phyloP scores from a whole-genome alignment of 2,329 filamentous ascomycete genomes.

The Didymellaceae sp. region DNA sequence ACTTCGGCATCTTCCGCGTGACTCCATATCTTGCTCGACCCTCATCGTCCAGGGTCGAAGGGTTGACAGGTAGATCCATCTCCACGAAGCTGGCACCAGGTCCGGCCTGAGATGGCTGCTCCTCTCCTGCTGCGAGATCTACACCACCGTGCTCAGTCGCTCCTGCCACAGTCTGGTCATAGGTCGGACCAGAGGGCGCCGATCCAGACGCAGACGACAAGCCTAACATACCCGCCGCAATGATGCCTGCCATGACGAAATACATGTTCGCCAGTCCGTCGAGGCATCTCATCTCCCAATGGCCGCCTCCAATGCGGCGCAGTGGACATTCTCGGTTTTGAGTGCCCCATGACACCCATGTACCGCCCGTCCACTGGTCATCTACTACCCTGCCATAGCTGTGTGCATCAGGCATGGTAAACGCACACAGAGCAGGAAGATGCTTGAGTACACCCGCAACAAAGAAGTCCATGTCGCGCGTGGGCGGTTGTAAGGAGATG shows the following conservation, averaged over 20 bases:
- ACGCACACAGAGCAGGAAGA: conserved; percentile 70
- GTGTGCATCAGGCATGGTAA: conserved; percentile 68
- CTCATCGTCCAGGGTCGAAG: conserved; percentile 30
- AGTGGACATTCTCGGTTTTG: conserved; percentile 81
- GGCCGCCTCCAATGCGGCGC: conserved; percentile 67
- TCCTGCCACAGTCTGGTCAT: conserved; percentile 1
- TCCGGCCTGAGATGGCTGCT: neutral
- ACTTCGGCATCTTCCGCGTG: conserved; percentile 59
- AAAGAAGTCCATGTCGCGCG: conserved; percentile 68
- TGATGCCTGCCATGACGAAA: conserved; percentile 67
- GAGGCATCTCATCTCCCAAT: conserved; percentile 81
- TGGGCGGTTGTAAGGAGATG: conserved; percentile 65
- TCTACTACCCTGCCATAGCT: conserved; percentile 74
- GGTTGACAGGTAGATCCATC: conserved; percentile 48
- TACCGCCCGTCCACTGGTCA: conserved; percentile 77
- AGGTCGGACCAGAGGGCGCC: neutral
- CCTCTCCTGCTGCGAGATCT: neutral
- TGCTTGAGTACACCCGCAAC: conserved; percentile 73
- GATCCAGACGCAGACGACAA: conserved; percentile 45
- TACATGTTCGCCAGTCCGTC: conserved; percentile 84
- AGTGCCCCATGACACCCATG: conserved; percentile 80
- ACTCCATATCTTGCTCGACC: conserved; percentile 63
- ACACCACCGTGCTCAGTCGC: conserved; percentile 7
- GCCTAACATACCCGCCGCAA: conserved; percentile 66
- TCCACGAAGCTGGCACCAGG: conserved; percentile 58